Percentiles rank a stretch among this genome's conserved stretches.
Evolutionary conservation across 352 stramenopile species (phyloP).

Genomic region (Plasmopara halstedii): DNA sequence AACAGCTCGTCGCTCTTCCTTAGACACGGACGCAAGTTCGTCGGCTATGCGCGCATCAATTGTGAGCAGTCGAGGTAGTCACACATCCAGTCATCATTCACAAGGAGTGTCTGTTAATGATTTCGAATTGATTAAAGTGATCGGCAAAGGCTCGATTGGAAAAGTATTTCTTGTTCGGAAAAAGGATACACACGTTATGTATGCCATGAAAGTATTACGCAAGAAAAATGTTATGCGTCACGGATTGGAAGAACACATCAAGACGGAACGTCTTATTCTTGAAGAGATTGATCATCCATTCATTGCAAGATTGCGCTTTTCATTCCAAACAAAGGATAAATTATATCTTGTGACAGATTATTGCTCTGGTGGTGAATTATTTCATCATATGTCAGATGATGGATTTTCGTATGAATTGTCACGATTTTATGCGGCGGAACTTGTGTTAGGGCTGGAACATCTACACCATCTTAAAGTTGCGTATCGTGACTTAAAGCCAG

Average conservation of each 20-base stretch:
- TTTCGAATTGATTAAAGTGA: conserved; percentile 80
- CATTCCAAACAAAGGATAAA: conserved; percentile 93
- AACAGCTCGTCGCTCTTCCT: conserved; percentile 33
- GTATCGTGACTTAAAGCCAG: conserved; percentile 96
- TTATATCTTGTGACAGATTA: conserved; percentile 88
- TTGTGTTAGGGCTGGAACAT: conserved; percentile 92
- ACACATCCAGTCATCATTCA: conserved; percentile 16
- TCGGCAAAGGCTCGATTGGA: conserved; percentile 79
- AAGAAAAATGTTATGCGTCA: conserved; percentile 90
- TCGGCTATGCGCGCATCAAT: conserved; percentile 54
- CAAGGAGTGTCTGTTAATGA: conserved; percentile 68
- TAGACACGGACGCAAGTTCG: conserved; percentile 25
- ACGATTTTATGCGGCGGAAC: conserved; percentile 95
- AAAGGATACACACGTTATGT: conserved; percentile 85
- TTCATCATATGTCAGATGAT: conserved; percentile 94
- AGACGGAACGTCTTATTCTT: conserved; percentile 97
- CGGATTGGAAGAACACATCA: conserved; percentile 92
- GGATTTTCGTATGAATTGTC: conserved; percentile 60
- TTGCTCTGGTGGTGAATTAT: conserved; percentile 94
- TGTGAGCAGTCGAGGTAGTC: conserved; percentile 32
- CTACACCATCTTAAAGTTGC: conserved; percentile 93
- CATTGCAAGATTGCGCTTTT: conserved; percentile 95
- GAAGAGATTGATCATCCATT: conserved; percentile 97
- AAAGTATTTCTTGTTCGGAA: conserved; percentile 87
- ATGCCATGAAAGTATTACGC: conserved; percentile 99